phyloP scores from a whole-genome alignment of 2,329 filamentous ascomycete genomes.

The Calonectria multiphialidica region DNA sequence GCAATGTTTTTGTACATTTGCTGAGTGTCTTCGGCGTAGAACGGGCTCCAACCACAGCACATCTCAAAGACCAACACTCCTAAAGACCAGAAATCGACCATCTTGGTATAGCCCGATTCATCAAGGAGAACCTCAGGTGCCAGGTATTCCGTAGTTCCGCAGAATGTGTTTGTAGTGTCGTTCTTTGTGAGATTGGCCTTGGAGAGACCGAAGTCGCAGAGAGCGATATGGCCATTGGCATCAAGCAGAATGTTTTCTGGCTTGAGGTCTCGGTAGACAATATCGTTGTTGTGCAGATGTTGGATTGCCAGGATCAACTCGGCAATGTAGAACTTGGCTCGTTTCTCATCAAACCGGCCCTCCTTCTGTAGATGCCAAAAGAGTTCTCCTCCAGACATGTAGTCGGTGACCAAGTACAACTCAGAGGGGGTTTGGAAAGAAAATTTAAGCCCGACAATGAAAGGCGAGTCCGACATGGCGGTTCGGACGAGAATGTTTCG shows the following conservation, averaged over 20 bases:
- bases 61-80: conserved; percentile 99
- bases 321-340: conserved; percentile 98
- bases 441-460: conserved; percentile 98
- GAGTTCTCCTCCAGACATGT: conserved; percentile 98
- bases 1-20: conserved; percentile 99
- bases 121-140: conserved; percentile 95
- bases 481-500: conserved; percentile 97
- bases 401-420: conserved; percentile 97
- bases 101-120: conserved; percentile 98
- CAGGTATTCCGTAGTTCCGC: conserved; percentile 96
- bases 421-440: conserved; percentile 98
- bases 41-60: conserved; percentile 99
- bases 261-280: conserved; percentile 97
- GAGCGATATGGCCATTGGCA: conserved; percentile 96
- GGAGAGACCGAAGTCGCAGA: conserved; percentile 97
- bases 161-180: conserved; percentile 98
- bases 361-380: conserved; percentile 99
- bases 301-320: conserved; percentile 96
- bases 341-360: conserved; percentile 91
- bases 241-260: conserved; percentile 98
- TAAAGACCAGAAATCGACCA: conserved; percentile 99
- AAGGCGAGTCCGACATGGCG: conserved; percentile 94
- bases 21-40: conserved; percentile 98
- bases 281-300: conserved; percentile 95
- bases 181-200: conserved; percentile 98